Base-by-base conservation (phyloP, 257 asterid genomes). In the Solanum peruvianum region DNA sequence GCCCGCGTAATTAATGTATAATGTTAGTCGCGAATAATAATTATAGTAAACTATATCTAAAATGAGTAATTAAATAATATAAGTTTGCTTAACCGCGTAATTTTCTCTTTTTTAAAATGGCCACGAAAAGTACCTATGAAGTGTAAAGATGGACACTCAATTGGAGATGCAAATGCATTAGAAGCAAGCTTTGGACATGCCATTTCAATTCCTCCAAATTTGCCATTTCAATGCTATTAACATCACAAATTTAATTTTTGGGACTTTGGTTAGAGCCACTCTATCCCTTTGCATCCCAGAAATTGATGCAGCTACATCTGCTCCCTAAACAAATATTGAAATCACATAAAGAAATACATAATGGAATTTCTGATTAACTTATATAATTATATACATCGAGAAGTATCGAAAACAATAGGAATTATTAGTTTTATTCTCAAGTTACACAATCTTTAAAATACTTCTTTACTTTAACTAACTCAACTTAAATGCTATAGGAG, bases 11-110 rank as follows among this genome's bases (percentile, higher is more conserved):
- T 33, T 33, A 33, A 33, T 33, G 35, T 33, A 33, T 33, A 33
- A 33, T 33, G 0, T 33, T 33, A 33, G 35, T 33, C 35, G 1
- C 1, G 35, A 33, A 0, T 33, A 1, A 0, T 33, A 33, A 33
- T 33, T 33, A 33, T 33, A 33, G 0, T 1, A 33, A 33, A 33
- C 35, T 33, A 33, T 4, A 33, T 4, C 5, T 33, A 33, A 0
- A 1, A 3, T 33, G 5, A 33, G 35, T 33, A 33, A 33, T 33
- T 33, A 33, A 33, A 33, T 33, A 33, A 33, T 33, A 33, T 33
- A 33, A 33, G 0, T 33, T 33, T 33, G 5, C 1, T 33, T 33
- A 3, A 1, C 0, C 35, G 5, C 35, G 35, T 33, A 33, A 33
- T 33, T 33, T 33, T 0, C 0, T 33, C 0, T 0, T 33, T 6